Base-by-base conservation (phyloP, 108 stramenopile genomes). In the Mediolabrus comicus region DNA sequence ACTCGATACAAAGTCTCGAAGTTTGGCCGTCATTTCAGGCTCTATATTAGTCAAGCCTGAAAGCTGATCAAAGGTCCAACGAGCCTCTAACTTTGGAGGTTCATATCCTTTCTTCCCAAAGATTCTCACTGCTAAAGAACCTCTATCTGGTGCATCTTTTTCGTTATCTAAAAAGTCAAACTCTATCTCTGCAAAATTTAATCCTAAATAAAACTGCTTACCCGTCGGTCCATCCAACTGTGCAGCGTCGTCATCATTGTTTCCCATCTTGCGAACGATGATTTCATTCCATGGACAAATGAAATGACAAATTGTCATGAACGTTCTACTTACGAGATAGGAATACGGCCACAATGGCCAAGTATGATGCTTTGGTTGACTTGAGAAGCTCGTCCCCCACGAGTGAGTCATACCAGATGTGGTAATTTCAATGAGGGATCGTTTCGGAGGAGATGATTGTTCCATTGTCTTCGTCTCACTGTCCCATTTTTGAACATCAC, bases 361-460 rank as follows among this genome's bases (percentile, higher is more conserved):
- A n/a, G 12, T 26, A 59, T 77, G 62, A 69, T 65, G 36, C 41
- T 74, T 74, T 10, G 73, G 53, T 31, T 82, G 74, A 17, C 72
- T 62, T n/a, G 59, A 62, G 41, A 69, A 76, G 5, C 58, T 68
- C 12, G 70, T 80, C 14, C 85, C 84, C 94, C 91, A 92, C 0
- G 89, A 84, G 61, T 95, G 94, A 0, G 91, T 92, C 86, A 92
- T 77, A 30, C 91, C 91, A 22, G 75, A 79, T 19, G 87, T 88
- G 2, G 91, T 92, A 13, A 92, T 53, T 71, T 92, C 91, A 31
- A 85, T 54, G 16, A 92, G 69, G 11, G 85, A 75, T 34, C 86
- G 65, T n/a, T 25, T 69, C 34, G 27, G n/a, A 26, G 41, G 51
- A 30, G 61, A n/a, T 13, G 49, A 22, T n/a, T 43, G n/a, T n/a